phyloP scores from a whole-genome alignment of 2,329 filamentous ascomycete genomes.

The Colletotrichum spaethianum region DNA sequence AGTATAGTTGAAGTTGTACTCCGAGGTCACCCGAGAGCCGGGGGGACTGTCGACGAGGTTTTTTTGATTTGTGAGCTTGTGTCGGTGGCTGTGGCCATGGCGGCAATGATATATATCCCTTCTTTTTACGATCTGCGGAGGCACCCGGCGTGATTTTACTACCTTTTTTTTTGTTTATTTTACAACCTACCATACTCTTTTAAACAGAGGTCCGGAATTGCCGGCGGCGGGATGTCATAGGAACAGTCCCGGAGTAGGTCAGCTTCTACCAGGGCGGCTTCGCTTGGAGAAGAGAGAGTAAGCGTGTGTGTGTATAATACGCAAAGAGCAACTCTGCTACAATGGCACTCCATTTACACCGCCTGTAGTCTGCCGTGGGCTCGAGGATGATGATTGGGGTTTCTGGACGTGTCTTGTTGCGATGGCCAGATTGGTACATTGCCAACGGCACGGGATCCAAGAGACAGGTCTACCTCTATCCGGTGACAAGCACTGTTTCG shows the following conservation, averaged over 20 bases:
- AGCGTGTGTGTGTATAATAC: background rate
- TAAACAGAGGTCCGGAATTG: background rate
- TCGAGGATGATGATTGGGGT: background rate
- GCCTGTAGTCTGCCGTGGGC: background rate
- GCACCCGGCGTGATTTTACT: background rate
- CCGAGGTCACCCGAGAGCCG: background rate
- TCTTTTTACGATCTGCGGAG: background rate
- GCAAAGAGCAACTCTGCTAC: background rate
- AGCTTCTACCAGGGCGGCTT: background rate
- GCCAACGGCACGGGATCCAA: background rate
- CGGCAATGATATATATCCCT: background rate
- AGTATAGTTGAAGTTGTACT: constrained; percentile 43
- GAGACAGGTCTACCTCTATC: background rate
- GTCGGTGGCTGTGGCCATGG: background rate
- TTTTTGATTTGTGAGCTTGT: background rate
- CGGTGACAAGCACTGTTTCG: background rate
- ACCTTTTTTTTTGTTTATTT: background rate
- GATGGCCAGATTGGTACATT: background rate
- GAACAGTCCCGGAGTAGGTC: background rate
- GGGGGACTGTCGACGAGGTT: background rate
- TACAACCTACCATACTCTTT: background rate
- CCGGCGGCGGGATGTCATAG: background rate
- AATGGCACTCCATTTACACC: background rate
- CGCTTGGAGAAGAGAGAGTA: background rate
- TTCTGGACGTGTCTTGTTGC: background rate